phyloP scores from a whole-genome alignment of 495 filamentous ascomycete genomes.

The Hyaloscypha hepaticicola region DNA sequence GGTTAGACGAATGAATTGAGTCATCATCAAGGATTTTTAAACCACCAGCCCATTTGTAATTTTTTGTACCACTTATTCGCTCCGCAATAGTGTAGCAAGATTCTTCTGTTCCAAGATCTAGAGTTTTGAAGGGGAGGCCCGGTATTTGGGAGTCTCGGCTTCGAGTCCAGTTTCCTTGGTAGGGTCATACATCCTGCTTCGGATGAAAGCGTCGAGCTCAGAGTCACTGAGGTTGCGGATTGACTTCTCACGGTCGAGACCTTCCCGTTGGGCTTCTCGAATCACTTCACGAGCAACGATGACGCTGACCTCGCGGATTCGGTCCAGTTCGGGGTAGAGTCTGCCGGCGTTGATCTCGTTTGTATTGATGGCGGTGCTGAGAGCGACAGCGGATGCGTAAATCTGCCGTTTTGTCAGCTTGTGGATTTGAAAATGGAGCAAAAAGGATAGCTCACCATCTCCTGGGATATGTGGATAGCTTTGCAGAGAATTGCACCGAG shows the following conservation, averaged over 20 bases:
- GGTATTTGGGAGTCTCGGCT: neutral
- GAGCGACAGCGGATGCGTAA: slow-evolving; percentile 69
- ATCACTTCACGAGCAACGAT: slow-evolving; percentile 72
- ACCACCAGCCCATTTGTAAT: neutral
- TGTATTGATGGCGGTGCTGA: slow-evolving; percentile 60
- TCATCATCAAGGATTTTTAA: neutral
- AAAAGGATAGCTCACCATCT: slow-evolving; percentile 54
- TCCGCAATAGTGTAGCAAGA: neutral
- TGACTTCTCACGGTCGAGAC: slow-evolving; percentile 66
- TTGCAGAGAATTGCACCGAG: slow-evolving; percentile 75
- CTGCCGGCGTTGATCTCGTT: slow-evolving; percentile 61
- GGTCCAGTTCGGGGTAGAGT: slow-evolving; percentile 71
- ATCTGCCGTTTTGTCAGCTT: slow-evolving; percentile 33
- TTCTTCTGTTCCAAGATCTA: neutral
- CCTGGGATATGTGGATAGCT: slow-evolving; percentile 68
- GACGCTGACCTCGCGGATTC: slow-evolving; percentile 73
- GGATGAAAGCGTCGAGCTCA: slow-evolving; percentile 68
- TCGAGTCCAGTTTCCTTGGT: neutral
- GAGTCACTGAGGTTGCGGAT: slow-evolving; percentile 60
- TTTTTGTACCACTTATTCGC: neutral
- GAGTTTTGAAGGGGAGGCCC: neutral
- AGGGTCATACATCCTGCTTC: slow-evolving; percentile 72
- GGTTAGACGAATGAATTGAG: neutral
- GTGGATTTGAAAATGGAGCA: neutral
- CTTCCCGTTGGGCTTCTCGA: slow-evolving; percentile 64